phyloP scores from a whole-genome alignment of 805 yeast species.

The Zygoascus bituminiphila region DNA sequence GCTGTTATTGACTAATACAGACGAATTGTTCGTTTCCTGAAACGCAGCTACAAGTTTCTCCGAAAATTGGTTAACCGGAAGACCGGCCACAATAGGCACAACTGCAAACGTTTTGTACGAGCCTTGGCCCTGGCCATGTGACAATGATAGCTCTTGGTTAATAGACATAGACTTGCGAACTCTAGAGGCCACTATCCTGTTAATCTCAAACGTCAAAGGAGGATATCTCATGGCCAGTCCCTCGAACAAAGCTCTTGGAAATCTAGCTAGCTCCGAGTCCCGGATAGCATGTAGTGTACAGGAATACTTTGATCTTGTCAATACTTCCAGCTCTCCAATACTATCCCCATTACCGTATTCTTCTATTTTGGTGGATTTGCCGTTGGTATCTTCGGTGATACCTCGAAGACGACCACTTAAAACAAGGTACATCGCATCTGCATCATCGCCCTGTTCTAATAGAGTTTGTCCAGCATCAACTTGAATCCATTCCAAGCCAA shows the following conservation, averaged over 20 bases:
- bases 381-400: conserved; percentile 24
- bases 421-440: conserved; percentile 86
- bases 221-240: conserved; percentile 78
- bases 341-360: conserved; percentile 94
- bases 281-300: conserved; percentile 75
- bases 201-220: conserved; percentile 80
- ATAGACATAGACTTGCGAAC: conserved; percentile 12
- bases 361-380: conserved; percentile 37
- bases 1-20: conserved; percentile 76
- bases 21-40: conserved; percentile 60
- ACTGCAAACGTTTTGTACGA: conserved; percentile 73
- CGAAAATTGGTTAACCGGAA: conserved; percentile 87
- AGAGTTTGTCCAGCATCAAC: conserved; percentile 76
- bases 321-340: conserved; percentile 89
- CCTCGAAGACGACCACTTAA: conserved; percentile 82
- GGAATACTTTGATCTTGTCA: conserved; percentile 66
- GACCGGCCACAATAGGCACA: conserved; percentile 66
- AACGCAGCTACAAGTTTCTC: conserved; percentile 62
- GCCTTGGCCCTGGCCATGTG: neutral
- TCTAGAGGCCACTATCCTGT: conserved; percentile 71
- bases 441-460: conserved; percentile 74
- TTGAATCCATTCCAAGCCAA: conserved; percentile 93
- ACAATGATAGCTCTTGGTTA: neutral
- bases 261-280: conserved; percentile 88
- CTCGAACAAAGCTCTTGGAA: conserved; percentile 85